phyloP scores from a whole-genome alignment of 2,329 filamentous ascomycete species.

The Fusarium sacchari region DNA sequence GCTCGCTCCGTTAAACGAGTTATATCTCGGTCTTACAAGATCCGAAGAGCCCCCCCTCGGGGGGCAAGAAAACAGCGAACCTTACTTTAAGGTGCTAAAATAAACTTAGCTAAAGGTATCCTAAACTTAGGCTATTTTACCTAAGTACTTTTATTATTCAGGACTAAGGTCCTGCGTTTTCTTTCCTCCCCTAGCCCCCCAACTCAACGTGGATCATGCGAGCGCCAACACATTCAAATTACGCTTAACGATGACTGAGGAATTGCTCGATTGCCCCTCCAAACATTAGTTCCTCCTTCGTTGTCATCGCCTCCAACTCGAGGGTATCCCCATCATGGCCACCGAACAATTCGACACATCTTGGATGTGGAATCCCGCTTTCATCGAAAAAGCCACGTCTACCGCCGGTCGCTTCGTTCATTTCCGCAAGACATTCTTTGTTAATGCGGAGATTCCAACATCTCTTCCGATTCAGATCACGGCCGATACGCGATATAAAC shows the following conservation, averaged over 20 bases:
- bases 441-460: fast-evolving
- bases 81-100: too few species aligned
- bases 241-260: background rate
- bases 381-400: background rate
- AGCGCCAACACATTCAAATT: background rate
- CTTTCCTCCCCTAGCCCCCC: too few species aligned
- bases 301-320: background rate
- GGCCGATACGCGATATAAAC: background rate
- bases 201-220: background rate
- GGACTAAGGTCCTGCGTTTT: too few species aligned
- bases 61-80: too few species aligned
- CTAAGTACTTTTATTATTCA: too few species aligned
- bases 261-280: fast-evolving
- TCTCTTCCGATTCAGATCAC: background rate
- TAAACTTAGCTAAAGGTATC: too few species aligned
- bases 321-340: background rate
- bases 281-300: background rate
- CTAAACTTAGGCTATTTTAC: too few species aligned
- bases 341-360: background rate
- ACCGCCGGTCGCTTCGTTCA: background rate
- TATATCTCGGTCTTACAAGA: background rate
- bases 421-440: background rate
- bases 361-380: background rate
- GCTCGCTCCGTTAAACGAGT: background rate
- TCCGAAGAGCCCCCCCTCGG: background rate